Evolutionary conservation across 2,329 filamentous ascomycete genomes (phyloP), one percentile per base, ranked within the genome.

Genomic region (Monascus ruber): DNA sequence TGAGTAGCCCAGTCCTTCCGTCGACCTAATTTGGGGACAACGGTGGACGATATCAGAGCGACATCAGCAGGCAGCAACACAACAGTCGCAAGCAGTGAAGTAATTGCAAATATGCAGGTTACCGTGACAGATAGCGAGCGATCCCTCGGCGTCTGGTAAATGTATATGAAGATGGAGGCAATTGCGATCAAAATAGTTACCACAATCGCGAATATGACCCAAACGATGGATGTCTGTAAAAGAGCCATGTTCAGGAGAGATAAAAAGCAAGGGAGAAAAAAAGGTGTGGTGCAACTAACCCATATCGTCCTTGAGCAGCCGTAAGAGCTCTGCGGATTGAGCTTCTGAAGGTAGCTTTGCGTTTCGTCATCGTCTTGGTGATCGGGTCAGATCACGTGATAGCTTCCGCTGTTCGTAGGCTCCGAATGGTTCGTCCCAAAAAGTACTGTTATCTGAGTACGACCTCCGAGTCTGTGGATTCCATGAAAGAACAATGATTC

Each of bases 1-100:
- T 85, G 84, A 0, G 85, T 93, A 7, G 91, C 91, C 91, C 91
- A 98, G 51, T 89, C 81, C 63, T 95, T 95, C 68, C 94, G 93
- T 36, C 74, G 74, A 42, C 91, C 91, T 28, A 82, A 70, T 36
- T 78, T 75, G 5, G 81, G 75, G 40, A 80, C 80, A 9, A 79
- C 82, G 0, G 91, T 98, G 5, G 87, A 86, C 2, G 89, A 95
- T 35, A 95, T 83, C 50, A 98, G 76, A 7, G 91, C 91, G 50
- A 96, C 86, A 62, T 98, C 91, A 60, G 96, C 89, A 24, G 91
- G 91, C 26, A 95, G 77, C 24, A 98, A 76, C 28, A 98, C 76
- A 26, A 95, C 81, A 1, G 91, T 98, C 9, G 91, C 91, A 39
- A 98, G 78, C 26, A 98, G 76, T 6, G 84, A 76, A 6, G 88